Evolutionary conservation across 257 asterid genomes (phyloP), one percentile per base, ranked within the genome.

Genomic region (Fraxinus cuspidata): DNA sequence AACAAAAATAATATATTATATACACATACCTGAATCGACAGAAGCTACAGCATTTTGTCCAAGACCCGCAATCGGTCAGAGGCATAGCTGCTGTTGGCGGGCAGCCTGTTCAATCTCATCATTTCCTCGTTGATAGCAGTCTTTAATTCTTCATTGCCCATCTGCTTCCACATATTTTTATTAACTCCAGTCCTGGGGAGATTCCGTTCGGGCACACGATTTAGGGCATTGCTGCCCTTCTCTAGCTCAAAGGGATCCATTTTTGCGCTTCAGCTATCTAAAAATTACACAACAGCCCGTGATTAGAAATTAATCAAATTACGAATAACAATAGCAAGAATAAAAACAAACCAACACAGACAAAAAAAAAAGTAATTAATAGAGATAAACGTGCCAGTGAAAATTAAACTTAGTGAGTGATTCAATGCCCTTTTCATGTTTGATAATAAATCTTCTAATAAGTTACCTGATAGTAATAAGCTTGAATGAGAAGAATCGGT

Each of bases 21-120:
- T 69, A 66, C 19, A 73, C 37, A 12, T 25, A 92, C 97, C 97
- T 92, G 87, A 75, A 89, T 78, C 4, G 92, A 81, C 29, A 94
- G 83, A 25, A 92, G 95, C 38, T 90, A 87, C 5, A 87, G 86
- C 28, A 91, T 89, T 82, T 92, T 91, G 85, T 87, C 84, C 79
- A 92, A 80, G 69, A 92, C 91, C 0, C 93, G 89, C 77, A 90
- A 74, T 34, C 97, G 97, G 42, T 92, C 96, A 75, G 85, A 75
- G 73, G 89, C 97, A 84, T 89, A 90, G 27, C 78, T 69, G 84
- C 97, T 92, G 80, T 86, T 90, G 12, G 84, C 76, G 8, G 98
- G 97, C 29, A 94, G 89, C 12, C 70, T 80, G 38, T 77, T 86
- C 85, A 90, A 56, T 82, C 85, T 85, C 68, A 75, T 75, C 64